Base-by-base conservation (phyloP, 805 yeast genomes). In the Zygotorulaspora danielsina region DNA sequence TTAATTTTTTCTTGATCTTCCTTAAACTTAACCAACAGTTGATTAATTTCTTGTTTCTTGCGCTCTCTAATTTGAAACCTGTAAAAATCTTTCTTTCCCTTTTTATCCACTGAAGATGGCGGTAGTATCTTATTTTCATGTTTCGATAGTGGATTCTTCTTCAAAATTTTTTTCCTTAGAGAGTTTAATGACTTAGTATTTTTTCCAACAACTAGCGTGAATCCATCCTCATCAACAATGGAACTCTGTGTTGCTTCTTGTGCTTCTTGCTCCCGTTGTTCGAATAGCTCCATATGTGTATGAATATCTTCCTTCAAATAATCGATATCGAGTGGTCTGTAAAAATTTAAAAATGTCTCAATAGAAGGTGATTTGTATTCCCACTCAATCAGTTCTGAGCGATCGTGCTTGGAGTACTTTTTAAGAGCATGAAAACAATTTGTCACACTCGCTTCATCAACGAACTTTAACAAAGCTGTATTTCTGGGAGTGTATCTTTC, bases 61-160 rank as follows among this genome's bases (percentile, higher is more conserved):
- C 78, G 76, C 61, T 93, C 96, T 64, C 99, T 80, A 51, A 93
- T 76, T 69, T 93, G 99, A 77, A 89, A 93, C 54, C 96, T 74
- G 70, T 93, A 93, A 70, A 93, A 93, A 65, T 94, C 97, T 50
- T 75, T 73, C 69, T 89, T 86, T 63, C 74, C 78, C 63, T 81
- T 79, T 66, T 73, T 69, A 49, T 27, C 87, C 70, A 45, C 84
- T 84, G 46, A 79, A 0, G 57, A 36, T 11, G 50, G 48, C 27
- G 54, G 48, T 21, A 32, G 49, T 16, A 39, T 41, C 25, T 51
- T 52, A 31, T 31, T 48, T 31, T 57, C 59, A 42, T 59, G 57
- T 36, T 59, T 61, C 11, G 59, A 50, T 27, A 61, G 34, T 32
- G 66, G 66, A 30, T 61, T 61, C 29, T 44, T 59, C 38, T 61